Evolutionary conservation across 495 filamentous ascomycete species (phyloP).

Genomic region (Letharia lupina): DNA sequence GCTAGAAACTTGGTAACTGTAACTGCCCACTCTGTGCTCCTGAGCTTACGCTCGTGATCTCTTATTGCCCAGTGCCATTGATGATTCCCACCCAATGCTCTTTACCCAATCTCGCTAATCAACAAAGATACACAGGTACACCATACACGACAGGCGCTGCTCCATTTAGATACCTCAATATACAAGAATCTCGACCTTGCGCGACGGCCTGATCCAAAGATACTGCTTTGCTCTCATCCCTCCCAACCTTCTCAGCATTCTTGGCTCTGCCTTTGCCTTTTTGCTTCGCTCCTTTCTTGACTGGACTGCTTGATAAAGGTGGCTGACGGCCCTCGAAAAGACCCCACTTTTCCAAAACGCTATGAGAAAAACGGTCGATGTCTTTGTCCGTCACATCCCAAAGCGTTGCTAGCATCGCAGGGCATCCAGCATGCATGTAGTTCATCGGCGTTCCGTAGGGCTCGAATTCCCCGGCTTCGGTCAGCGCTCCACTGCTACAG

Average conservation of each 20-base stretch:
- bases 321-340: slow-evolving; percentile 38
- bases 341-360: slow-evolving; percentile 77
- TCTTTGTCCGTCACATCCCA: slow-evolving; percentile 98
- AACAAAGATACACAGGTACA: slow-evolving; percentile 74
- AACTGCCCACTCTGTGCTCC: neutral
- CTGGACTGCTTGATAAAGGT: slow-evolving; percentile 18
- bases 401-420: slow-evolving; percentile 77
- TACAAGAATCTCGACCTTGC: slow-evolving; percentile 61
- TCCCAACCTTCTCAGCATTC: slow-evolving; percentile 7
- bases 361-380: slow-evolving; percentile 80
- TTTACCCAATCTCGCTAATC: slow-evolving; percentile 16
- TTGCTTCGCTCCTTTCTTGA: slow-evolving; percentile 23
- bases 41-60: neutral
- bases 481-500: slow-evolving; percentile 70
- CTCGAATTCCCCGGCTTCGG: slow-evolving; percentile 79
- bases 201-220: slow-evolving; percentile 72
- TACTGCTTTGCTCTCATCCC: slow-evolving; percentile 13
- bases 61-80: neutral
- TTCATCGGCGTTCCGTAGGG: slow-evolving; percentile 81
- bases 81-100: slow-evolving; percentile 8
- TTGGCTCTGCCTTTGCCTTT: slow-evolving; percentile 28
- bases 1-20: neutral
- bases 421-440: slow-evolving; percentile 77
- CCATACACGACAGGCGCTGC: slow-evolving; percentile 92
- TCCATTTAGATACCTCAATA: slow-evolving; percentile 83